Evolutionary conservation across 352 stramenopile genomes (phyloP).

Genomic region (Pythium vanterpoolii): DNA sequence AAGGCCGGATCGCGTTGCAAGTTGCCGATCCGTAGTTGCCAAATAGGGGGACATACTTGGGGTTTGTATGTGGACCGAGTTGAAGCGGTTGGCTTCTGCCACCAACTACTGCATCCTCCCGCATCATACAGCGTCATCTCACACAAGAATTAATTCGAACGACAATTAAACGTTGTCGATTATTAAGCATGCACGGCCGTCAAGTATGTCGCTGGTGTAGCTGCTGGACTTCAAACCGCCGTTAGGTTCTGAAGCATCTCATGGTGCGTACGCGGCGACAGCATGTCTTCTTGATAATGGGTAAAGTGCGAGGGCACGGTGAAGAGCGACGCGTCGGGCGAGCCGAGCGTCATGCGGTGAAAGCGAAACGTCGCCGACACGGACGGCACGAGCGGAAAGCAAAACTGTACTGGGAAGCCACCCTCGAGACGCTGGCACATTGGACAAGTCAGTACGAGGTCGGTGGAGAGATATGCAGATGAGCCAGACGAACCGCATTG

Average conservation of each 20-base stretch:
- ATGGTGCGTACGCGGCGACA: slow-evolving; percentile 55
- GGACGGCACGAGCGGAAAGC: slow-evolving; percentile 60
- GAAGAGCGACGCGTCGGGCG: slow-evolving; percentile 31
- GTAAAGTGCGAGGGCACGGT: slow-evolving; percentile 33
- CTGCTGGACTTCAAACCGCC: slow-evolving; percentile 36
- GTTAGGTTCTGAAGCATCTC: slow-evolving; percentile 57
- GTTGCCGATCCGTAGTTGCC: slow-evolving; percentile 7
- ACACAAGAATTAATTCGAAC: background rate
- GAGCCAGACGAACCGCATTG: slow-evolving; percentile 33
- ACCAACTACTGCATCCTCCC: slow-evolving; percentile 7
- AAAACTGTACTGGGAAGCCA: slow-evolving; percentile 72
- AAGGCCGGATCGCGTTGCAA: slow-evolving; percentile 13
- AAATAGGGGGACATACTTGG: slow-evolving; percentile 1
- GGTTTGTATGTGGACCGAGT: slow-evolving; percentile 4
- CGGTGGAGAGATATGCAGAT: background rate
- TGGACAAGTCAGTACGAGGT: background rate
- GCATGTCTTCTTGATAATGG: slow-evolving; percentile 35
- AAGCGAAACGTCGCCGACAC: slow-evolving; percentile 63
- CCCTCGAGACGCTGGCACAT: slow-evolving; percentile 33
- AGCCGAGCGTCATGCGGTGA: slow-evolving; percentile 39
- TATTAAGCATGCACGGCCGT: background rate
- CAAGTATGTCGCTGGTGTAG: background rate
- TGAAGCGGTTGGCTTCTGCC: slow-evolving; percentile 19
- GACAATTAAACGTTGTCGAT: background rate
- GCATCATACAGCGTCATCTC: background rate